Base-by-base conservation (phyloP, 805 yeast species). In the Spathaspora gorwiae region DNA sequence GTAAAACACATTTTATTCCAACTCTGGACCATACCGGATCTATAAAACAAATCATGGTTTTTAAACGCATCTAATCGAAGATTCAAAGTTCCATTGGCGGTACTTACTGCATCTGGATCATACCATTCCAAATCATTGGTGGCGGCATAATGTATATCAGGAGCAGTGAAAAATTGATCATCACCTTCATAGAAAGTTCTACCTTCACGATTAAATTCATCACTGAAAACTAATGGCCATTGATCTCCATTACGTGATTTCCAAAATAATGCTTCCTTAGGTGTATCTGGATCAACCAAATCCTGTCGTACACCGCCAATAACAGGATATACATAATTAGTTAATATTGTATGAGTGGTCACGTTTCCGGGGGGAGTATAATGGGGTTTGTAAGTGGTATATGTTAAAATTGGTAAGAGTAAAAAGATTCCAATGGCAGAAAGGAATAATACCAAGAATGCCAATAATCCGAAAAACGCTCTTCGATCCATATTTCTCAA, bases 71-170 rank as follows among this genome's bases (percentile, higher is more conserved):
- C 97, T 81, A 90, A 68, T 44, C 83, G 73, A 19, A 90, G 55
- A 40, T 70, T 65, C 41, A 87, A 61, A 5, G 89, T 74, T 48
- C 97, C 97, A 53, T 86, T 79, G 6, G 66, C 70, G 0, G 97
- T 90, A 29, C 82, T 75, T 3, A 76, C 81, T 1, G 96, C 96
- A 61, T 90, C 97, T 1, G 98, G 98, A 48, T 81, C 84, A 65
- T 90, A 90, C 97, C 97, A 90, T 69, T 90, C 97, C 59, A 89
- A 74, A 71, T 90, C 97, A 46, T 78, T 68, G 6, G 97, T 90
- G 24, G 96, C 96, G 44, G 77, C 90, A 64, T 90, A 90, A 62
- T 89, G 80, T 32, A 90, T 54, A 65, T 90, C 88, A 2, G 83
- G 87, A 3, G 89, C 96, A 37, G 85, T 78, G 85, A 92, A 90